phyloP scores from a whole-genome alignment of 177 flowering plant species.

The Telopea speciosissima region DNA sequence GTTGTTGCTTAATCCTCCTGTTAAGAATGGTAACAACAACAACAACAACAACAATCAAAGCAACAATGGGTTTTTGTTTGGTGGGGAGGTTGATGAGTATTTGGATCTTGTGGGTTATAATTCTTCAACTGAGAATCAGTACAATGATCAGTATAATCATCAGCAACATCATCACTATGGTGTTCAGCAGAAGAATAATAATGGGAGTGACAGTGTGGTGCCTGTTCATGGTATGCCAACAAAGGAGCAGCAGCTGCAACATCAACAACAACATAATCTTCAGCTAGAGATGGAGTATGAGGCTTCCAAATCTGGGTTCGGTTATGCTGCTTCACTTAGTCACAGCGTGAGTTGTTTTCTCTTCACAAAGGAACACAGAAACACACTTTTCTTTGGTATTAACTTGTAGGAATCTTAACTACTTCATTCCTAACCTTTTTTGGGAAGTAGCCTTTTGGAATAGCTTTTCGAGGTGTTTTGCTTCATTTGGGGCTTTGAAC shows the following conservation, averaged over 20 bases:
- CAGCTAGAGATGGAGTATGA: constrained; percentile 49
- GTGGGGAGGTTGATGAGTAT: constrained; percentile 67
- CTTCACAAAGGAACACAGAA: too few relatives aligned
- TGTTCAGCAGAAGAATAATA: constrained; percentile 30
- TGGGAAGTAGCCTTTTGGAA: too few relatives aligned
- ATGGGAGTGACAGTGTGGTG: constrained; percentile 50
- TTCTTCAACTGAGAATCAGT: constrained; percentile 34
- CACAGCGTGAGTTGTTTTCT: constrained; percentile 46
- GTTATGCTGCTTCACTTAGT: constrained; percentile 19
- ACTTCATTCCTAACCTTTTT: background rate
- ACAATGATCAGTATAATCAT: too few relatives aligned
- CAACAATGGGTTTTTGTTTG: constrained; percentile 34
- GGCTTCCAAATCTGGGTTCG: constrained; percentile 33
- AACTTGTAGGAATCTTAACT: background rate
- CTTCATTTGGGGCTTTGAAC: background rate
- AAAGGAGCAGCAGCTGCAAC: constrained; percentile 22
- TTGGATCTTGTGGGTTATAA: constrained; percentile 65
- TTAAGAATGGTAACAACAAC: constrained; percentile 25
- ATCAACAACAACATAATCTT: constrained; percentile 16
- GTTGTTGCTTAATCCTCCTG: constrained; percentile 61
- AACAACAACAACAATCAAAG: constrained; percentile 13
- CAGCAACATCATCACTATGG: constrained; percentile 20
- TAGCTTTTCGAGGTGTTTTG: background rate
- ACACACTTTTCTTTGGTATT: background rate
- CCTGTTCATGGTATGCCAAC: constrained; percentile 38